Evolutionary conservation across 83 land plant species (phyloP), one percentile per base, ranked within the genome.

Genomic region (Larix sibirica): DNA sequence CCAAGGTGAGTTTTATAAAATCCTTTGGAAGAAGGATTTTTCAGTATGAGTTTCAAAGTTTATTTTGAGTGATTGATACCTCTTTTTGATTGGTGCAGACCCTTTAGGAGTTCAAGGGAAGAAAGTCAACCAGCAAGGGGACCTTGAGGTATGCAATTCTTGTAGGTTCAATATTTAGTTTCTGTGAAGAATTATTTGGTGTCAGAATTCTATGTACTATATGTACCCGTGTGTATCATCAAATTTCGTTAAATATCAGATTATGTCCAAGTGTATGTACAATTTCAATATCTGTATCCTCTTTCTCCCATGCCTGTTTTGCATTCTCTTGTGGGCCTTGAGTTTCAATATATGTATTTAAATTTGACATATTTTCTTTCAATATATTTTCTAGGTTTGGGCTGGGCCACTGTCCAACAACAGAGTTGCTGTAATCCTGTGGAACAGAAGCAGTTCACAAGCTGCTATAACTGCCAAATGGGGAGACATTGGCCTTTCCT

Each of bases 31-130:
- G 9, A 44, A 44, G 7, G 6, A 44, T 44, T 44, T 44, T 44
- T 50, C 50, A 8, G 2, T 9, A 50, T 50, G 56, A 50, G 12
- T 50, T 50, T 2, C 56, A 9, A 50, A 50, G 12, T 50, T 9
- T 50, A 9, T 8, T 50, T 9, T 50, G 13, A 50, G 56, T 50
- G 9, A 10, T 2, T 10, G 9, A 13, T 23, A 2, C 5, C 23
- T 23, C 23, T 23, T 64, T 7, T 64, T 18, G 56, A 18, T 62
- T 66, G 31, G 6, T 6, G 1, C 73, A 90, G 93, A 92, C 80
- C 64, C 83, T 62, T 83, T 88, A 62, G 92, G 91, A 31, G 89
- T 85, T 59, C 92, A 90, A 79, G 91, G 88, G 33, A 89, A 85
- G 76, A 89, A 89, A 69, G 88, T 91, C 6, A 86, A 79, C 62